Percentiles rank a stretch among this genome's conserved stretches.
Evolutionary conservation across 148 eudicot species (phyloP).

Genomic region (Talinum fruticosum): DNA sequence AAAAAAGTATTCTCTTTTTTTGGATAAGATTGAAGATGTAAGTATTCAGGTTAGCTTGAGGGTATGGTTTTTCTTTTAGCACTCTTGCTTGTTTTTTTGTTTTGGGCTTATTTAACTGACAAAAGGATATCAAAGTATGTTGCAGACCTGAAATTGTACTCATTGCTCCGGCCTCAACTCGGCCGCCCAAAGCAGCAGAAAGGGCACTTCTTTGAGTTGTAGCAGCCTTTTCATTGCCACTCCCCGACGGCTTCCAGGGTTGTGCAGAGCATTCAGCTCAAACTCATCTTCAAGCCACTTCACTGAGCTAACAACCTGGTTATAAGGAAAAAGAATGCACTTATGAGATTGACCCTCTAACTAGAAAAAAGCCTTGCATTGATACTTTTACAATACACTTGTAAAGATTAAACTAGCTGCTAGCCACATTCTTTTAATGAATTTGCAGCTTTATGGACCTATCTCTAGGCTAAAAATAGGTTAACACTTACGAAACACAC

Average conservation of each 20-base stretch:
- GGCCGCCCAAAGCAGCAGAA: constrained; percentile 94
- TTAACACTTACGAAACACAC: neutral
- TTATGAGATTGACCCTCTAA: neutral
- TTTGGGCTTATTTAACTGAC: neutral
- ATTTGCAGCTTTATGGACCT: neutral
- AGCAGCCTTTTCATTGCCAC: constrained; percentile 96
- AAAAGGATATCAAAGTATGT: neutral
- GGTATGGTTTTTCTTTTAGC: neutral
- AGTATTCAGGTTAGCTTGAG: neutral
- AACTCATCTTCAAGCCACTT: constrained; percentile 99
- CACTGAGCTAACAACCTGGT: constrained; percentile 98
- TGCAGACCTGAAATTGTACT: constrained; percentile 76
- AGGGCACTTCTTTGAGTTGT: constrained; percentile 87
- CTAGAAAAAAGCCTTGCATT: neutral
- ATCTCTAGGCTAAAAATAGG: neutral
- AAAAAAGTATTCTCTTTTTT: too few species aligned
- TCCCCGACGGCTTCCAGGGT: constrained; percentile 91
- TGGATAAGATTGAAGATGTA: too few species aligned
- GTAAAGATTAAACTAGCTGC: neutral
- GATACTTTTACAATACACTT: neutral
- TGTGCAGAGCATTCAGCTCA: constrained; percentile 99
- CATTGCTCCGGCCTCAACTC: constrained; percentile 91
- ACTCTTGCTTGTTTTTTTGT: too few species aligned
- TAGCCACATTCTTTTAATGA: neutral
- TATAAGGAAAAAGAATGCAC: neutral